Conservation (phyloP, 208 protist genomes). For the Vickermania ingenoplastis region DNA sequence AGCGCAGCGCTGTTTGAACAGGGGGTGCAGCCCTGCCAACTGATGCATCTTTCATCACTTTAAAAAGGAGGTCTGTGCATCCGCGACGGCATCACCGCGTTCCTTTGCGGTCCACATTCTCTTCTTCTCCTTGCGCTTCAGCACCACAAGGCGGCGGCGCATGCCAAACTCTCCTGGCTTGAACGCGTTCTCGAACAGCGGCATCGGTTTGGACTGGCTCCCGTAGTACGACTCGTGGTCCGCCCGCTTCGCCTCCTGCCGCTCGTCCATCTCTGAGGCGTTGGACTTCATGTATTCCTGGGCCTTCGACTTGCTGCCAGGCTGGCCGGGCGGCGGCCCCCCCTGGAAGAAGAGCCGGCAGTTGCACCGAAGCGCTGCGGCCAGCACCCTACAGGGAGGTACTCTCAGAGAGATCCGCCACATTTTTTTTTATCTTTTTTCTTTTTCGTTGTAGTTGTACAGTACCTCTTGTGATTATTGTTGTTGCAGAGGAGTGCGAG, state of each 20-base stretch:
- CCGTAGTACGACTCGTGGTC: slow-evolving; percentile 45
- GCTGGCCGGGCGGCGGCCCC: neutral
- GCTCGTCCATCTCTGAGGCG: slow-evolving; percentile 25
- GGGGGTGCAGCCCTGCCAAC: too few relatives aligned
- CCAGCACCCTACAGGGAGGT: too few relatives aligned
- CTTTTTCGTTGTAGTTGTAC: slow-evolving; percentile 8
- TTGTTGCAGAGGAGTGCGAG: too few relatives aligned
- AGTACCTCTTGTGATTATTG: too few relatives aligned
- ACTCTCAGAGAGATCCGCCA: neutral
- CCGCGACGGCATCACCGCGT: slow-evolving; percentile 19
- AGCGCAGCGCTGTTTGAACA: too few relatives aligned
- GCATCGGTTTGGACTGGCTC: slow-evolving; percentile 37
- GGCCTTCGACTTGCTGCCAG: neutral
- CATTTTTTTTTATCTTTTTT: too few relatives aligned
- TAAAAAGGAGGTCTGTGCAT: neutral
- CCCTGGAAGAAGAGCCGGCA: neutral
- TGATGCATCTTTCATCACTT: too few relatives aligned
- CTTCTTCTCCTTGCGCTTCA: slow-evolving; percentile 17
- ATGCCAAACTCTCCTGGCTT: slow-evolving; percentile 69
- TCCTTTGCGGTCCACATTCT: slow-evolving; percentile 19
- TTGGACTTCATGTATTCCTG: slow-evolving; percentile 5
- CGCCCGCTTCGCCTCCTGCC: slow-evolving; percentile 17
- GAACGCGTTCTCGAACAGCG: slow-evolving; percentile 65
- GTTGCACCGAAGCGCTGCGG: too few relatives aligned
- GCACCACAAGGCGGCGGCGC: slow-evolving; percentile 47